Base-by-base conservation (phyloP, 108 stramenopile species). In the Pseudonitzschia multistriata region DNA sequence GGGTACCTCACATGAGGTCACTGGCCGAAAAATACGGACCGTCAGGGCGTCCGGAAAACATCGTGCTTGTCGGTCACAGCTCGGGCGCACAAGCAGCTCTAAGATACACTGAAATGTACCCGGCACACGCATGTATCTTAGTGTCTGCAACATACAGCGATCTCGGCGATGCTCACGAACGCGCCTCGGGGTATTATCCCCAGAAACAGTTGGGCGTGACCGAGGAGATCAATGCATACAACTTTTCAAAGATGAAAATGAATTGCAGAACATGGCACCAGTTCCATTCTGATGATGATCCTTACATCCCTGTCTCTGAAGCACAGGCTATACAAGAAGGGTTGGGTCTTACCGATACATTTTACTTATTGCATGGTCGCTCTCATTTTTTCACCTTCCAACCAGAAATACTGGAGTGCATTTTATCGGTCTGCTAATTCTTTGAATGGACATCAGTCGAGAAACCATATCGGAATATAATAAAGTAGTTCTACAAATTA, bases 281-380 rank as follows among this genome's bases (percentile, higher is more conserved):
- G 62, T 89, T 86, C 57, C 88, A 89, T 79, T 79, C 80, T 0
- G 83, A 87, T 71, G 84, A 89, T 74, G 85, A 86, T 71, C 88
- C 85, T 2, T 89, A 86, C 61, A 89, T 89, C 55, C 85, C 85
- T 21, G 65, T 84, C 14, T 39, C 62, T 33, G 87, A 85, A 63
- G 87, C 83, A 13, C 75, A 85, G 39, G 50, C 60, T 29, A 85
- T 88, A 57, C 68, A 79, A 35, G 67, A 82, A 77, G 87, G 87
- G 21, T 57, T 88, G 57, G 82, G 78, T 0, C 56, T 85, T n/a
- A 57, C 54, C n/a, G 74, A 83, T 66, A 66, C 70, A 14, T 89
- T 86, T 62, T 36, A 74, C 36, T 78, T 86, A 79, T 65, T 89
- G 19, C 79, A 83, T 27, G 79, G 85, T 17, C 71, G 85, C 61